Percentiles rank a stretch among this genome's conserved stretches.
phyloP scores from a whole-genome alignment of 148 eudicot genomes.

The Camellia sinensis region DNA sequence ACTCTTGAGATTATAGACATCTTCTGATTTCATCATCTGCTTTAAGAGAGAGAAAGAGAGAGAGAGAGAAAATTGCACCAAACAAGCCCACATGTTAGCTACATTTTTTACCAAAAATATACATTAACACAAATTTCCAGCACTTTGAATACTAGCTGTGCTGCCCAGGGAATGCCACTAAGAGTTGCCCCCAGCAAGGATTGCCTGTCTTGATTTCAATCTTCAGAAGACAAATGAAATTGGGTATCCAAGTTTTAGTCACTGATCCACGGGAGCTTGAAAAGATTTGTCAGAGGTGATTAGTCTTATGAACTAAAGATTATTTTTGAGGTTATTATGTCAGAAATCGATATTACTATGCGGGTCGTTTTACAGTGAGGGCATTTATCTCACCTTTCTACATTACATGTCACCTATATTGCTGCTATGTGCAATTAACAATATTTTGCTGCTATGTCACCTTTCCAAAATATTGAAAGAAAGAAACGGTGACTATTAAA shows the following conservation, averaged over 20 bases:
- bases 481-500: not conserved
- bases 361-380: not conserved
- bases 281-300: conserved; percentile 93
- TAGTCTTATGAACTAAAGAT: not conserved
- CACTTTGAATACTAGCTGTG: conserved; percentile 99
- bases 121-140: too few relatives aligned
- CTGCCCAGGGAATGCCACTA: conserved; percentile 98
- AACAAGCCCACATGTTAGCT: too few relatives aligned
- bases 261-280: conserved; percentile 94
- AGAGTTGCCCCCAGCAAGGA: conserved; percentile 84
- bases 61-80: too few relatives aligned
- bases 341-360: not conserved
- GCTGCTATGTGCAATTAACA: not conserved
- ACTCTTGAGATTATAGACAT: too few relatives aligned
- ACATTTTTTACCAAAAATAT: too few relatives aligned
- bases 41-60: too few relatives aligned
- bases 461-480: too few relatives aligned
- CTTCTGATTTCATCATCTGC: too few relatives aligned
- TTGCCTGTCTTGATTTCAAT: conserved; percentile 95
- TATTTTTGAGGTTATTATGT: not conserved
- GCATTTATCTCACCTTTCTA: not conserved
- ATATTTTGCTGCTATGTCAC: too few relatives aligned
- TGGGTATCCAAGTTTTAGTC: conserved; percentile 96
- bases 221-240: conserved; percentile 97
- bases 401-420: not conserved